These are phyloP conservation scores for Uncinocarpus reesii DNA, from an alignment of 2,329 filamentous ascomycete species.

Conservation along the genomic window DNA sequence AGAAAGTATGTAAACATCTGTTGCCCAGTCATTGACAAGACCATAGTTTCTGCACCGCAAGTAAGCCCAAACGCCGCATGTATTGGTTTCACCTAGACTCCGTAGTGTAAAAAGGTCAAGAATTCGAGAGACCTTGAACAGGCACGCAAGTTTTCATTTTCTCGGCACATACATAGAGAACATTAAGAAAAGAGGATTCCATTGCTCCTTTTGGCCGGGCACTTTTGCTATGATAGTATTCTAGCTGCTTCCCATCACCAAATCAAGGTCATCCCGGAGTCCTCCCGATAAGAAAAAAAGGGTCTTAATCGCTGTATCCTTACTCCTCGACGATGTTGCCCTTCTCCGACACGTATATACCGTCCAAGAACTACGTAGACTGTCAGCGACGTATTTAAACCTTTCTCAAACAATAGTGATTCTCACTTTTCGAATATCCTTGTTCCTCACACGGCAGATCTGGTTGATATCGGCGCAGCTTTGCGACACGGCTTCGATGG, in stretches of 20 bases:
- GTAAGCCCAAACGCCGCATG: too few species aligned
- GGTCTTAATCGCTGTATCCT: background rate
- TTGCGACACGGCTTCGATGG: constrained; percentile 93
- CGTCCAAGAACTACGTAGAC: constrained; percentile 78
- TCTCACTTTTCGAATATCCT: constrained; percentile 98
- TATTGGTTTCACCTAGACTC: too few species aligned
- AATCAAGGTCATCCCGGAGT: constrained; percentile 6
- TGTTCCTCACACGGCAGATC: constrained; percentile 98
- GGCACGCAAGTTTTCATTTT: constrained; percentile 7
- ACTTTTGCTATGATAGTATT: constrained; percentile 9
- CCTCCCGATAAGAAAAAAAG: constrained; percentile 6
- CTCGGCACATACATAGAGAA: constrained; percentile 10
- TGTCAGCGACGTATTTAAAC: constrained; percentile 1
- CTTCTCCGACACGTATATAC: constrained; percentile 99
- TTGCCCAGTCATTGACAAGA: too few species aligned
- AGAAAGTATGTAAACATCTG: too few species aligned
- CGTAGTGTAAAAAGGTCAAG: background rate
- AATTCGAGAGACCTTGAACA: background rate
- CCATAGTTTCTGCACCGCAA: background rate
- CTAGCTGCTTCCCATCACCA: constrained; percentile 11
- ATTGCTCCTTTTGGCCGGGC: constrained; percentile 9
- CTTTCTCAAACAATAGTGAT: constrained; percentile 5
- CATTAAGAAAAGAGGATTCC: constrained; percentile 13
- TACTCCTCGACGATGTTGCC: constrained; percentile 62
- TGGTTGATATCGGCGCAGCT: constrained; percentile 98